These are phyloP conservation scores for Phtheirospermum japonicum DNA, from an alignment of 257 asterid genomes.

Conservation along the genomic window DNA sequence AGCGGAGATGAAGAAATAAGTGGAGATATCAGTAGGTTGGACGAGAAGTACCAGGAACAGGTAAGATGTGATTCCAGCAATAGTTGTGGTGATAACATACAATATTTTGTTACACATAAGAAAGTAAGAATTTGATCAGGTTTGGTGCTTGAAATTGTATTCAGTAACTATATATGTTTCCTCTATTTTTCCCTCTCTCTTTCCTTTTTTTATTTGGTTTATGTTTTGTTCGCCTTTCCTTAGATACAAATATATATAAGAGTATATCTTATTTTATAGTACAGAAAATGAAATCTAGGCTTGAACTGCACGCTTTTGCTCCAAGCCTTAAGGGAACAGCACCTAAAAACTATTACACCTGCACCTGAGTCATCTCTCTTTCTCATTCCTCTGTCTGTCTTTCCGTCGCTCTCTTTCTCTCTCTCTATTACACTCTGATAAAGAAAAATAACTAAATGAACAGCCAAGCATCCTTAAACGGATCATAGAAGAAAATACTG, in stretches of 20 bases:
- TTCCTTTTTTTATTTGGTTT: conserved; percentile 8
- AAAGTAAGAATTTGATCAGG: neutral
- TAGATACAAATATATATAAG: neutral
- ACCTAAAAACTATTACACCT: neutral
- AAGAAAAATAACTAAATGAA: conserved; percentile 7
- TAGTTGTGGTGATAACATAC: conserved; percentile 11
- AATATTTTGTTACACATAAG: neutral
- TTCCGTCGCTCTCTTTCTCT: neutral
- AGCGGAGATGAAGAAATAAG: conserved; percentile 60
- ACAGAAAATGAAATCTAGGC: conserved; percentile 5
- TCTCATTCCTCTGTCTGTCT: neutral
- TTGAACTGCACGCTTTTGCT: neutral
- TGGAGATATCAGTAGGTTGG: conserved; percentile 51
- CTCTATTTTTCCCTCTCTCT: neutral
- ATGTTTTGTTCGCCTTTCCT: conserved; percentile 4
- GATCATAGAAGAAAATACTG: conserved; percentile 9
- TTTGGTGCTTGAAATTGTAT: conserved; percentile 17
- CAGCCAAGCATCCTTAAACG: conserved; percentile 2
- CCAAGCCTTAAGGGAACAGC: neutral
- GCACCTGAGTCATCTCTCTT: neutral
- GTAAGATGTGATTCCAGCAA: conserved; percentile 43
- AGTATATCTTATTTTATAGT: conserved; percentile 16
- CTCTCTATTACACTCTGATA: neutral
- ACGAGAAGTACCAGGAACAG: conserved; percentile 64
- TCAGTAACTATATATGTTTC: conserved; percentile 5